Evolutionary conservation across 495 filamentous ascomycete species (phyloP).

Genomic region (Staphylotrichum tortipilum): DNA sequence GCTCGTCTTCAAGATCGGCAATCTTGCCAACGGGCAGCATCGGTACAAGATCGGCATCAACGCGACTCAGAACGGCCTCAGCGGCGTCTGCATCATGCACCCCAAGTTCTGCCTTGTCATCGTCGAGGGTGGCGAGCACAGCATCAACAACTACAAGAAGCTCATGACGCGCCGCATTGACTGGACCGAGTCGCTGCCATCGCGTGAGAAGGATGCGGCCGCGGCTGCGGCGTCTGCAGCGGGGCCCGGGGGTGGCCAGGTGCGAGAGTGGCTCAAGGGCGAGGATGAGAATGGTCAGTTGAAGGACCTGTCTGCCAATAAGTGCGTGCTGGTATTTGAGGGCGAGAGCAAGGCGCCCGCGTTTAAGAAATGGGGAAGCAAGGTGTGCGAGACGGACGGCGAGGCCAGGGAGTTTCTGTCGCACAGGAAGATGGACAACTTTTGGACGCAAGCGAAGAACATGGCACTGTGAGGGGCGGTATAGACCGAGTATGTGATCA

Average conservation of each 20-base stretch:
- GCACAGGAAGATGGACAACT: conserved; percentile 82
- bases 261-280: conserved; percentile 64
- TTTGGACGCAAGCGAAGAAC: conserved; percentile 87
- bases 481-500: too few species aligned
- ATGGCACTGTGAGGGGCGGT: conserved; percentile 12
- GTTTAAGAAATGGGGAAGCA: conserved; percentile 79
- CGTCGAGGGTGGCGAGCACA: conserved; percentile 80
- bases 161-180: conserved; percentile 87
- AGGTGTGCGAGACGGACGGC: conserved; percentile 79
- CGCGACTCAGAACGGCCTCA: conserved; percentile 76
- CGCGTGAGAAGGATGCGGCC: conserved; percentile 43
- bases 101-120: conserved; percentile 82
- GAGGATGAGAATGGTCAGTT: conserved; percentile 71
- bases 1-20: conserved; percentile 81
- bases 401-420: conserved; percentile 74
- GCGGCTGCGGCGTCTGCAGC: conserved; percentile 41
- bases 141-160: conserved; percentile 70
- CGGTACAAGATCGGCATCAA: conserved; percentile 89
- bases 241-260: conserved; percentile 20
- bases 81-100: conserved; percentile 80
- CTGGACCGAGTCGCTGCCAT: conserved; percentile 82
- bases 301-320: conserved; percentile 72
- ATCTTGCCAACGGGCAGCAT: conserved; percentile 79
- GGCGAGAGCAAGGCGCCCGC: conserved; percentile 67
- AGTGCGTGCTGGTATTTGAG: conserved; percentile 76